Evolutionary conservation across 768 basidiomycete species (phyloP).

Genomic region (Amyloporia xantha): DNA sequence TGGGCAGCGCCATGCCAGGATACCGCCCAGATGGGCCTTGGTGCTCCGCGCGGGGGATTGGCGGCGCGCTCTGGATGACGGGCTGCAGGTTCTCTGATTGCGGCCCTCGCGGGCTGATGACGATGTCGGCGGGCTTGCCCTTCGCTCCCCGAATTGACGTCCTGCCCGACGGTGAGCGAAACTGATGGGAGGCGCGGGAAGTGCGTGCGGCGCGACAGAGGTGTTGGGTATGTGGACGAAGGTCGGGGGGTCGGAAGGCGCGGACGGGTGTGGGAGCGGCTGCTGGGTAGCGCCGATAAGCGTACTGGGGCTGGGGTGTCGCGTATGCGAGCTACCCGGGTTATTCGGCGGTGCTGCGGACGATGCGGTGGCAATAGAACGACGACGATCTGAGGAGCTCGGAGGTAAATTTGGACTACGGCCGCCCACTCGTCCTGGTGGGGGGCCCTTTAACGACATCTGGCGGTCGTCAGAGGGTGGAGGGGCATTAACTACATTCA

Average conservation of each 20-base stretch:
- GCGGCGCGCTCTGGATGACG: constrained; percentile 72
- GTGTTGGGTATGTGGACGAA: constrained; percentile 23
- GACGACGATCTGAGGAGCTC: constrained; percentile 20
- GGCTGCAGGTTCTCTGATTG: constrained; percentile 52
- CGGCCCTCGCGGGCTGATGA: constrained; percentile 65
- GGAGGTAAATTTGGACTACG: constrained; percentile 33
- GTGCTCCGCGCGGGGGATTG: constrained; percentile 42
- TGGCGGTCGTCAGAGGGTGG: constrained; percentile 7
- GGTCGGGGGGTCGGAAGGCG: constrained; percentile 13
- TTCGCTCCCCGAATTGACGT: constrained; percentile 52
- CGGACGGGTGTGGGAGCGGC: constrained; percentile 22
- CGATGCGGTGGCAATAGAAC: constrained; percentile 19
- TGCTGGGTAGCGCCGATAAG: constrained; percentile 17
- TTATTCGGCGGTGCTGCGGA: constrained; percentile 18
- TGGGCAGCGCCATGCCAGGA: constrained; percentile 56
- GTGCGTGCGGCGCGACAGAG: constrained; percentile 30
- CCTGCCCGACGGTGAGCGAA: constrained; percentile 58
- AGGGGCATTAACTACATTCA: constrained; percentile 19
- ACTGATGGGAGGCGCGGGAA: constrained; percentile 68
- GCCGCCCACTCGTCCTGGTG: constrained; percentile 9
- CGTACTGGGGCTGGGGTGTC: constrained; percentile 21
- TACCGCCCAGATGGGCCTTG: constrained; percentile 29
- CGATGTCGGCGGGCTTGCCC: constrained; percentile 69
- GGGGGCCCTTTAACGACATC: neutral
- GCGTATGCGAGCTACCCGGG: constrained; percentile 32